These are phyloP conservation scores for Phytophthora chlamydospora DNA, from an alignment of 352 stramenopile genomes.

Conservation along the genomic window DNA sequence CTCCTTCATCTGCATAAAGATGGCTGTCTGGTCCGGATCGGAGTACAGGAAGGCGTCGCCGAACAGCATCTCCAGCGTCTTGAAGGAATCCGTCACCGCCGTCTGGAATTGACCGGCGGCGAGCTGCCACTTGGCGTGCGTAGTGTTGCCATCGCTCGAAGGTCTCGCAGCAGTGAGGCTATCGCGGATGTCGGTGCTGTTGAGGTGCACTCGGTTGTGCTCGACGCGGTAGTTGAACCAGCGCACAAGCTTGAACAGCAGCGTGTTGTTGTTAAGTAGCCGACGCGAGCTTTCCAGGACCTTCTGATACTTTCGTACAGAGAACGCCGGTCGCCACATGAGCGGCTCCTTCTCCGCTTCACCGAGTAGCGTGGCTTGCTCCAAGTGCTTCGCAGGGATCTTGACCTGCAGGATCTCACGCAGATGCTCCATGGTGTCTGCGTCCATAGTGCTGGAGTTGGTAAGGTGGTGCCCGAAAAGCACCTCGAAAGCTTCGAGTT, in stretches of 20 bases:
- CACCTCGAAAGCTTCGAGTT: constrained; percentile 63
- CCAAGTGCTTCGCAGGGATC: constrained; percentile 48
- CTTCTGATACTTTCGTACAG: constrained; percentile 65
- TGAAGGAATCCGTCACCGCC: constrained; percentile 66
- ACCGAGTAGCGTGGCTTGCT: constrained; percentile 52
- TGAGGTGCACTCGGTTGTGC: constrained; percentile 45
- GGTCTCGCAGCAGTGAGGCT: constrained; percentile 7
- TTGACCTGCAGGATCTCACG: constrained; percentile 62
- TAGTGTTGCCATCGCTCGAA: constrained; percentile 22
- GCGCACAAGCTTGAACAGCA: constrained; percentile 73
- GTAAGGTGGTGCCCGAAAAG: constrained; percentile 73
- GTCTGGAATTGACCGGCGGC: constrained; percentile 52
- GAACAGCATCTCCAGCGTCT: constrained; percentile 71
- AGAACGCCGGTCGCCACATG: constrained; percentile 72
- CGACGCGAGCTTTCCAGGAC: constrained; percentile 68
- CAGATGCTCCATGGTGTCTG: constrained; percentile 51
- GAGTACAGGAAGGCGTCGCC: constrained; percentile 74
- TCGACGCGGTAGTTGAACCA: constrained; percentile 72
- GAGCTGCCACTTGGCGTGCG: constrained; percentile 51
- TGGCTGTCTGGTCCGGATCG: constrained; percentile 70
- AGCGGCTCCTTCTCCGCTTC: constrained; percentile 67
- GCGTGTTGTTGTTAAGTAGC: constrained; percentile 78
- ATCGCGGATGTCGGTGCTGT: constrained; percentile 60
- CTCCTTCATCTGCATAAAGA: constrained; percentile 89
- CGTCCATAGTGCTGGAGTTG: constrained; percentile 49